phyloP scores from a whole-genome alignment of 768 basidiomycete genomes.

The Mycena polygramma region DNA sequence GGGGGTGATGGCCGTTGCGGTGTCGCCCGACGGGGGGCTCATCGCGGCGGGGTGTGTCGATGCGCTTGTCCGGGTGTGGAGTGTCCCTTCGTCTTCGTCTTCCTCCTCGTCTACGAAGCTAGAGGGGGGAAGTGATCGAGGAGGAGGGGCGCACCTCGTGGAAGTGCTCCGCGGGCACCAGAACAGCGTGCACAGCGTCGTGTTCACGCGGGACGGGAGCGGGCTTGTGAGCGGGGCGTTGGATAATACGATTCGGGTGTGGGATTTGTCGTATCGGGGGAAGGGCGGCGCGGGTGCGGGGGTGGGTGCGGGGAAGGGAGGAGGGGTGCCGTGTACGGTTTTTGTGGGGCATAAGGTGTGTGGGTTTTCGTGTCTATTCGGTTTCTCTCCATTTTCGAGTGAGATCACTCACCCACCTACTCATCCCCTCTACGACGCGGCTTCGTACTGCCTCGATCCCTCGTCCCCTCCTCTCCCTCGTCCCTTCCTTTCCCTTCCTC shows the following conservation, averaged over 20 bases:
- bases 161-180: constrained; percentile 83
- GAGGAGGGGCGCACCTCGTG: constrained; percentile 61
- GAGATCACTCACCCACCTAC: too few species aligned
- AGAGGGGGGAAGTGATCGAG: too few species aligned
- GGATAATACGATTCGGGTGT: constrained; percentile 89
- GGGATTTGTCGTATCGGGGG: constrained; percentile 67
- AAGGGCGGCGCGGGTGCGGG: background rate
- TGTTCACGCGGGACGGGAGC: constrained; percentile 94
- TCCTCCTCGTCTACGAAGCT: too few species aligned
- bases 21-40: constrained; percentile 69
- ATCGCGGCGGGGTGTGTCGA: constrained; percentile 64
- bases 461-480: too few species aligned
- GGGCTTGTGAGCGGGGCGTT: constrained; percentile 92
- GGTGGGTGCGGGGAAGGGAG: constrained; percentile 13
- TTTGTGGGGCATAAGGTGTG: constrained; percentile 86
- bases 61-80: constrained; percentile 78
- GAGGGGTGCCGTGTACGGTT: constrained; percentile 66
- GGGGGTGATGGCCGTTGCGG: constrained; percentile 73
- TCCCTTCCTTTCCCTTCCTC: too few species aligned
- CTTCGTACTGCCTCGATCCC: too few species aligned
- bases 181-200: constrained; percentile 89
- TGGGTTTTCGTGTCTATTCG: too few species aligned
- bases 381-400: too few species aligned
- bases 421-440: too few species aligned
- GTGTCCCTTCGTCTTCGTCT: constrained; percentile 46